Conservation (phyloP, 2,329 filamentous ascomycete genomes). For the Ophiosphaerella korrae region DNA sequence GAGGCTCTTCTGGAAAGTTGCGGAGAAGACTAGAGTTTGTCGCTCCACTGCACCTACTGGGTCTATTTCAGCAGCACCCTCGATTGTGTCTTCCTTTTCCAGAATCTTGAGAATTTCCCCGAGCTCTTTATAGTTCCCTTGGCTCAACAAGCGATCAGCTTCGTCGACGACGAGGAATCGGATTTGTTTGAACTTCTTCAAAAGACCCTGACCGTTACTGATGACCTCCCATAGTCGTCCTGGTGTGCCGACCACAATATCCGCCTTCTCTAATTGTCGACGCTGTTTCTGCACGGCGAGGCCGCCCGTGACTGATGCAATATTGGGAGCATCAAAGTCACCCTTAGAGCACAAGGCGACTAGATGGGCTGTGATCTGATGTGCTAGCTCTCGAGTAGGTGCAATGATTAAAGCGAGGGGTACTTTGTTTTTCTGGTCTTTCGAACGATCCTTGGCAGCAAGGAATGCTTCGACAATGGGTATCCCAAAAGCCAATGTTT, state of each 20-base stretch:
- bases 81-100: constrained; percentile 65
- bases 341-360: constrained; percentile 71
- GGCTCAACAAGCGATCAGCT: constrained; percentile 86
- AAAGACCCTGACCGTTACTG: constrained; percentile 71
- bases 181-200: constrained; percentile 73
- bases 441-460: constrained; percentile 43
- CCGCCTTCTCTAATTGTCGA: constrained; percentile 78
- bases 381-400: constrained; percentile 89
- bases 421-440: constrained; percentile 46
- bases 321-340: constrained; percentile 62
- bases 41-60: constrained; percentile 52
- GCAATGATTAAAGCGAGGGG: constrained; percentile 76
- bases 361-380: constrained; percentile 86
- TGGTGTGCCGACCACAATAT: constrained; percentile 92
- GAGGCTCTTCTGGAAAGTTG: constrained; percentile 88
- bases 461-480: constrained; percentile 89
- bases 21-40: constrained; percentile 95
- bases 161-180: constrained; percentile 90
- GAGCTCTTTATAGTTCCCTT: constrained; percentile 94
- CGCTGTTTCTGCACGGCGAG: constrained; percentile 95
- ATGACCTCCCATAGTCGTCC: constrained; percentile 95
- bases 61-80: constrained; percentile 44
- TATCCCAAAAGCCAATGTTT: constrained; percentile 92
- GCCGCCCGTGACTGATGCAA: constrained; percentile 91
- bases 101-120: constrained; percentile 84